phyloP scores from a whole-genome alignment of 2,329 filamentous ascomycete species.

The Hirsutella minnesotensis region DNA sequence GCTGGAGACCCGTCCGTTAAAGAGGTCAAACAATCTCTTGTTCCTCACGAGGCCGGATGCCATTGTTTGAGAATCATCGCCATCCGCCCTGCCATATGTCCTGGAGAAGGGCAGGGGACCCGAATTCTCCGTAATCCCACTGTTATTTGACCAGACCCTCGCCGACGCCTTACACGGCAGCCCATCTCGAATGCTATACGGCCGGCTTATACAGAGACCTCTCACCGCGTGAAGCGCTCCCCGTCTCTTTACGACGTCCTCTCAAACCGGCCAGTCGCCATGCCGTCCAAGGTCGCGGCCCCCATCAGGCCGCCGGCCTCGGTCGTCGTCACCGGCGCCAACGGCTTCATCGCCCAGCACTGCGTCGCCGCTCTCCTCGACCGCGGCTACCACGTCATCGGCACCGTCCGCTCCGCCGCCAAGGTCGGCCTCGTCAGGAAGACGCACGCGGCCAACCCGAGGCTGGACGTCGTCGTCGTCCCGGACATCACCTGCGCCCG shows the following conservation, averaged over 20 bases:
- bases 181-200: no score
- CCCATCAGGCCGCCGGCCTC: constrained; percentile 13
- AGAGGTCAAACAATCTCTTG: not conserved
- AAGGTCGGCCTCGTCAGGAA: constrained; percentile 14
- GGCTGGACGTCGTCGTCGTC: constrained; percentile 21
- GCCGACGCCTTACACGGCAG: no score
- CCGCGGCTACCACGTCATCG: constrained; percentile 24
- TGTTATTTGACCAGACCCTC: no score
- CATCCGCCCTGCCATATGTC: no score
- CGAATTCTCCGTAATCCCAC: no score
- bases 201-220: no score
- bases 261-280: constrained; percentile 3
- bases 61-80: no score
- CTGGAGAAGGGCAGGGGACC: no score
- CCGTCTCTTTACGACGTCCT: no score
- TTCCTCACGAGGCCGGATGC: no score
- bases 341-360: constrained; percentile 29
- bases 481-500: constrained; percentile 20
- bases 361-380: constrained; percentile 22
- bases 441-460: constrained; percentile 17
- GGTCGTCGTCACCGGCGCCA: constrained; percentile 28
- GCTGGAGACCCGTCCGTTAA: no score
- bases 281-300: constrained; percentile 13
- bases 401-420: constrained; percentile 21
- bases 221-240: no score